Evolutionary conservation across 2,329 filamentous ascomycete genomes (phyloP), one percentile per base, ranked within the genome.

Genomic region (Apiospora malaysiana): DNA sequence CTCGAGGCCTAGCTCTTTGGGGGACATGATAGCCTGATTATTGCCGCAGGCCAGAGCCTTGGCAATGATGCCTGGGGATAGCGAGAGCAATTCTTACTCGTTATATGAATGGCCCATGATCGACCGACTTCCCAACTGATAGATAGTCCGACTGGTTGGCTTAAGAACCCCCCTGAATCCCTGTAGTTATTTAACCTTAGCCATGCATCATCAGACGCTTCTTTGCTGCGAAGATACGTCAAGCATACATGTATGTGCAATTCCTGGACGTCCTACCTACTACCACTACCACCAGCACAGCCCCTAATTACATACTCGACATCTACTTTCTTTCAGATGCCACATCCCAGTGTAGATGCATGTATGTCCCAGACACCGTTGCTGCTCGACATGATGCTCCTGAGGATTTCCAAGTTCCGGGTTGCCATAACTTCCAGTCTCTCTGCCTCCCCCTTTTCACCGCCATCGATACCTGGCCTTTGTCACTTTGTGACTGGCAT

Each of bases 141-240:
- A 37, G 51, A n/a, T 37, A 59, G 32, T 40, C 56, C 56, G 32
- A 23, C 56, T 40, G 56, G 56, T 37, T 63, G 56, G 56, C 56
- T 32, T 32, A 63, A 63, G 32, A n/a, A 21, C 27, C 27, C 56
- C 56, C 9, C 21, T 14, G 18, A 21, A 59, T 59, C 51, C 51
- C 51, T 59, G 51, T 59, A n/a, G 51, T 59, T 59, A 37, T 59
- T 59, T 37, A 21, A 63, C 32, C 56, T 63, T n/a, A 40, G 56
- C 56, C 56, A 63, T 63, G 56, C 56, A 40, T 63, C 9, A 10
- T 40, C 56, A n/a, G 56, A 21, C 32, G 56, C 56, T 40, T 40
- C 32, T 63, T 40, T 63, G 56, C 56, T 63, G 56, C 56, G 27
- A n/a, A 63, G 32, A 37, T 63, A 40, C 32, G 32, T 63, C 49